Evolutionary conservation across 257 asterid genomes (phyloP), one percentile per base, ranked within the genome.

Genomic region (Solanum verrucosum): DNA sequence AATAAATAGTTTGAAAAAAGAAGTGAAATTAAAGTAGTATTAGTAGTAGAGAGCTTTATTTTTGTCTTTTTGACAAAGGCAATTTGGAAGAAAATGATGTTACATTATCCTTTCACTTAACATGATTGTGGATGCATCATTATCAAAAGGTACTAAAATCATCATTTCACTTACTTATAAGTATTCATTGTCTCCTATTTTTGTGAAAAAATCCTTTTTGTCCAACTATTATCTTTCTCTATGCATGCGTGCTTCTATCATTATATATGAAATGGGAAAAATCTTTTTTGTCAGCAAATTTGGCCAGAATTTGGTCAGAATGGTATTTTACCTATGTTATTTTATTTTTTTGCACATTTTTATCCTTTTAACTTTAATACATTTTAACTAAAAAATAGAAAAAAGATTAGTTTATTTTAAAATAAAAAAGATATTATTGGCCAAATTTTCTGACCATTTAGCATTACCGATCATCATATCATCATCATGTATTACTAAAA

Each of bases 61-160:
- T 78, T 42, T 25, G 14, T 42, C 37, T 72, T 38, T 78, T 87
- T 79, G 65, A 23, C 84, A 90, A 42, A 29, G 46, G 18, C 88
- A 88, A 89, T 86, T 88, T 83, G 84, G 87, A 90, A 87, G 94
- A 91, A 90, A 95, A 91, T 91, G 93, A 95, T 91, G 93, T 91
- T 34, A 87, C 96, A 82, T 85, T 4, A 91, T 87, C 89, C 87
- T 87, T 67, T 56, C 86, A 84, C 85, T 73, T 25, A 37, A 33
- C 23, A 93, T 87, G 91, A 90, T 91, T 90, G 91, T 89, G 87
- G 78, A 65, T 90, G 86, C 77, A 70, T 89, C 92, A 56, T 25
- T 79, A 79, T 79, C 85, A 83, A 13, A 74, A 56, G 40, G 87
- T 75, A 18, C 44, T 78, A 74, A 81, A 87, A 89, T 84, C 84